A percentile compares a stretch with the other conserved stretches of the same genome.
Conservation (phyloP, 306 rosid genomes). For the Benincasa hispida region DNA sequence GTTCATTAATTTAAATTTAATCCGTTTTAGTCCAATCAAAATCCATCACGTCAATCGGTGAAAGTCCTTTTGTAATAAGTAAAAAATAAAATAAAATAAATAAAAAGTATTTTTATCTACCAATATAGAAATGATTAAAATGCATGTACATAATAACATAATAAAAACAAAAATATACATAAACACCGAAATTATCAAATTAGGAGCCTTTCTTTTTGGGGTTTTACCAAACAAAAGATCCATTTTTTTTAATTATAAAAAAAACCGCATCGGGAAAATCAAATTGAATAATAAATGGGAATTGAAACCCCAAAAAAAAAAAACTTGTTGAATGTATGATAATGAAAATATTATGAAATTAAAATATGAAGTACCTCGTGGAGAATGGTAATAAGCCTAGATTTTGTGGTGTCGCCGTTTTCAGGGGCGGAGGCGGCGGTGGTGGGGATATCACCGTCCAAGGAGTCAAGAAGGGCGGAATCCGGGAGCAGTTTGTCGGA, state of each 20-base stretch:
- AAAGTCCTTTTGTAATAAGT: neutral
- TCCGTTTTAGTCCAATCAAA: constrained; percentile 2
- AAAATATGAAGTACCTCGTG: constrained; percentile 47
- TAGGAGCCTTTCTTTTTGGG: too few relatives aligned
- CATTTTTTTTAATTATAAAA: neutral
- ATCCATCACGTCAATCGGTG: constrained; percentile 3
- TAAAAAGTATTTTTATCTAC: neutral
- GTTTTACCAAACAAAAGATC: too few relatives aligned
- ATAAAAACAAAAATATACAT: too few relatives aligned
- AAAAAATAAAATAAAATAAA: neutral
- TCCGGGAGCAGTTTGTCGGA: constrained; percentile 19
- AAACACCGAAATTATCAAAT: too few relatives aligned
- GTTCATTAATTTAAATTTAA: neutral
- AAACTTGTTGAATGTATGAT: neutral
- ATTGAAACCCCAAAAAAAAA: too few relatives aligned
- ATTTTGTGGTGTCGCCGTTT: constrained; percentile 34
- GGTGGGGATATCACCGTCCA: neutral
- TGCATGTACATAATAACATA: neutral
- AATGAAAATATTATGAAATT: neutral
- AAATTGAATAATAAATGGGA: neutral
- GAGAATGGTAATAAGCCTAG: constrained; percentile 52
- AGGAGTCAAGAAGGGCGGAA: constrained; percentile 18
- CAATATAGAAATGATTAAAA: neutral
- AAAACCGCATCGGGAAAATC: neutral
- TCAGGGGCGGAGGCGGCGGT: neutral